Conservation (phyloP, 2,329 filamentous ascomycete genomes). For the Fusarium mundagurra region DNA sequence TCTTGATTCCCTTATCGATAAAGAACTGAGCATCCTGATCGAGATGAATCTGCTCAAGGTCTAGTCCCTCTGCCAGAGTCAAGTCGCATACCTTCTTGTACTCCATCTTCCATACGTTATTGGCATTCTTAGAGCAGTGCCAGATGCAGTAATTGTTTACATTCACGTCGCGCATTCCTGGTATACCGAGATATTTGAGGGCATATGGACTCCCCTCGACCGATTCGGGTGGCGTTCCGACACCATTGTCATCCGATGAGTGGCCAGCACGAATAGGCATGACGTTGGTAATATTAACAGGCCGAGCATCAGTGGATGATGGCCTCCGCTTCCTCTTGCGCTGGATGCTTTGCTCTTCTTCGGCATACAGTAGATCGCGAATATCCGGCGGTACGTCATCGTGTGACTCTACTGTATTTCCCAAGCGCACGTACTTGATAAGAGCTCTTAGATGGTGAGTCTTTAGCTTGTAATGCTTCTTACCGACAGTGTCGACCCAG, state of each 20-base stretch:
- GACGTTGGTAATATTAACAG: neutral
- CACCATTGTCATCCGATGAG: neutral
- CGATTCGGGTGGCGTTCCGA: neutral
- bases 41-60: neutral
- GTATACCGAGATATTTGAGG: too few relatives aligned
- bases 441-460: neutral
- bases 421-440: neutral
- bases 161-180: neutral
- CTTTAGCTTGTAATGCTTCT: neutral
- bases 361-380: neutral
- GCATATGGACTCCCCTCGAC: too few relatives aligned
- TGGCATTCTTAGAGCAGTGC: slow-evolving; percentile 6
- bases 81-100: neutral
- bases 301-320: neutral
- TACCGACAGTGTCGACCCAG: neutral
- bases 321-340: slow-evolving; percentile 1
- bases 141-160: neutral
- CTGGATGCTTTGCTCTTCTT: neutral
- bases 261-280: neutral
- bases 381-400: neutral
- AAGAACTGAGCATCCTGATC: neutral
- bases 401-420: neutral
- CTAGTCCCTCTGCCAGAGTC: neutral
- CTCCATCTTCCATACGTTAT: slow-evolving; percentile 3
- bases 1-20: too few relatives aligned